Evolutionary conservation across 352 stramenopile genomes (phyloP), one percentile per base, ranked within the genome.

Genomic region (Globisporangium cederbergense): DNA sequence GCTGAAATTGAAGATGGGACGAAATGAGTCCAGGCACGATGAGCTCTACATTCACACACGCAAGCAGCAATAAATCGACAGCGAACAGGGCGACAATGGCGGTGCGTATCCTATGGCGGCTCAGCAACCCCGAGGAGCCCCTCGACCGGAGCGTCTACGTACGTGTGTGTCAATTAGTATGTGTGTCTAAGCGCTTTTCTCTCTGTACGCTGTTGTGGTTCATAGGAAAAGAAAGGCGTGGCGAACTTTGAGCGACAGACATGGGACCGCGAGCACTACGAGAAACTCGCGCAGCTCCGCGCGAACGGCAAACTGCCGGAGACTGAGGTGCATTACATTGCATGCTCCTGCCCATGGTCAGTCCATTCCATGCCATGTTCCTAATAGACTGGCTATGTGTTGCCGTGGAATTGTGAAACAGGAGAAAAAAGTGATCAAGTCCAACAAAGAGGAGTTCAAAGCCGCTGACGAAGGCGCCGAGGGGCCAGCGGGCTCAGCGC

Each of bases 231-330:
- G 52, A 83, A 89, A 49, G 88, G 88, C 34, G 88, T 95, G 32
- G 76, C 81, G 54, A 96, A 96, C 61, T 86, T 96, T 34, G 70
- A 76, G 60, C 84, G 88, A 13, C 85, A 91, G 72, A 95, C 88
- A 60, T 96, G 88, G 88, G 86, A 96, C 64, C 70, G 66, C 47
- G 83, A 69, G 28, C 74, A 91, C 64, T 96, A 91, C 58, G 88
- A 88, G 67, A 80, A 90, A 68, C 79, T 88, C 25, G 88, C 88
- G 30, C 65, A 90, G 74, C 65, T 93, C 47, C 85, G 87, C 40
- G 87, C 83, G 40, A 87, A 77, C 20, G 87, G 87, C 1, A 77
- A 87, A 65, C 60, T 96, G 34, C 69, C 76, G 18, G 74, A 85
- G 55, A 62, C 82, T 32, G 68, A 82, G 69, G 81, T 88, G 51